These are phyloP conservation scores for Trichoderma arundinaceum DNA, from an alignment of 2,329 filamentous ascomycete genomes.

Conservation along the genomic window DNA sequence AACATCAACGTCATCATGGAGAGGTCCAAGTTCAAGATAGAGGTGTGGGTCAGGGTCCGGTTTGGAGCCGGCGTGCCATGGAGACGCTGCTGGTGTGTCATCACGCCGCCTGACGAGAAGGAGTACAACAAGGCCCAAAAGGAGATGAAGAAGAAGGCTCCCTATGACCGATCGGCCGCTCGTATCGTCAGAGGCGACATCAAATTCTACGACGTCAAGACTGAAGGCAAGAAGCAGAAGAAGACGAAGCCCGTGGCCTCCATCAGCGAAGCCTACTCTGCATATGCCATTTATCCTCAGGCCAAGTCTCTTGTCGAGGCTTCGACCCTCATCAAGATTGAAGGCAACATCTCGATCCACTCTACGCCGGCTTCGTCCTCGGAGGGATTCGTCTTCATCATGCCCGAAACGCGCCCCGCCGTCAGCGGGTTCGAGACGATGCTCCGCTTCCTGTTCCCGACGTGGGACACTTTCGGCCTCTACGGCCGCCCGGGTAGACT, in stretches of 20 bases:
- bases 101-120: conserved; percentile 91
- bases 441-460: conserved; percentile 88
- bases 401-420: conserved; percentile 93
- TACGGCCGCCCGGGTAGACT: conserved; percentile 89
- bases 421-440: conserved; percentile 96
- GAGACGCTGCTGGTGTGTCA: conserved; percentile 96
- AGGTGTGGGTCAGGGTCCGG: conserved; percentile 93
- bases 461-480: conserved; percentile 88
- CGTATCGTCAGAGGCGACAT: conserved; percentile 82
- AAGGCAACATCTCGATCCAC: conserved; percentile 88
- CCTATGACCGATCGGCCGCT: conserved; percentile 74
- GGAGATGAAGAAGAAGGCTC: conserved; percentile 77
- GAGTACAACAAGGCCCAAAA: conserved; percentile 85
- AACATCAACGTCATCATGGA: conserved; percentile 91
- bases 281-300: conserved; percentile 95
- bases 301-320: conserved; percentile 92
- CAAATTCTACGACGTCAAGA: conserved; percentile 88
- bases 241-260: conserved; percentile 90
- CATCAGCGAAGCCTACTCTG: conserved; percentile 87
- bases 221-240: conserved; percentile 82
- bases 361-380: conserved; percentile 75
- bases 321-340: conserved; percentile 91
- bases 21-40: conserved; percentile 73
- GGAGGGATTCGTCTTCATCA: conserved; percentile 96
- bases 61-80: conserved; percentile 96